phyloP scores from a whole-genome alignment of 306 rosid species.

The Casuarina glauca region DNA sequence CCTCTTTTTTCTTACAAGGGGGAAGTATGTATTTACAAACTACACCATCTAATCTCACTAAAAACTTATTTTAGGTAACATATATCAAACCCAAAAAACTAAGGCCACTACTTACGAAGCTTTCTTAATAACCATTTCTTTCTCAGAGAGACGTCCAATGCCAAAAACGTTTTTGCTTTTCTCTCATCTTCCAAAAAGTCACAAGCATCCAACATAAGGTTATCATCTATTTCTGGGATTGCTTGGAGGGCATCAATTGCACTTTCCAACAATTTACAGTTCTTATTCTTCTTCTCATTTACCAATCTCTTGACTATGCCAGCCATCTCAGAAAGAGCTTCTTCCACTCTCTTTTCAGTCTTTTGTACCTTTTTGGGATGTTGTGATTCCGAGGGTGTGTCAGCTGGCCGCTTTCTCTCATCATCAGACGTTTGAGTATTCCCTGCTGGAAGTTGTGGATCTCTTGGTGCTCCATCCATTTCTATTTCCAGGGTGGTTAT shows the following conservation, averaged over 20 bases:
- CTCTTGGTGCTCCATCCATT: constrained; percentile 26
- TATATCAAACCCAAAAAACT: not conserved
- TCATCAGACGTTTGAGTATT: constrained; percentile 15
- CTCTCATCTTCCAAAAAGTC: constrained; percentile 72
- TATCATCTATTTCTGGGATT: constrained; percentile 64
- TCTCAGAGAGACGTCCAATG: constrained; percentile 50
- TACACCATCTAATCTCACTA: not conserved
- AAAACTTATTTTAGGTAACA: not conserved
- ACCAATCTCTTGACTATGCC: constrained; percentile 52
- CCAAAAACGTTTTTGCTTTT: constrained; percentile 67
- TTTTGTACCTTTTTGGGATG: constrained; percentile 28
- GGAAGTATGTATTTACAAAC: not conserved
- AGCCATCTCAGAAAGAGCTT: constrained; percentile 59
- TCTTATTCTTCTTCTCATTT: constrained; percentile 34
- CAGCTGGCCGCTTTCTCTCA: constrained; percentile 39
- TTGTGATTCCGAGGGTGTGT: constrained; percentile 9
- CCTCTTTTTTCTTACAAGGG: too few species aligned
- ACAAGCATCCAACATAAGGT: constrained; percentile 70
- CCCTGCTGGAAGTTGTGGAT: constrained; percentile 22
- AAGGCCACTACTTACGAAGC: constrained; percentile 44
- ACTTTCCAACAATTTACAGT: constrained; percentile 36
- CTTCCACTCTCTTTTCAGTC: constrained; percentile 39
- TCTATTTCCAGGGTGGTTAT: constrained; percentile 30
- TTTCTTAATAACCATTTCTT: constrained; percentile 77
- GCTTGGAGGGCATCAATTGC: constrained; percentile 71